Evolutionary conservation across 495 filamentous ascomycete species (phyloP), one percentile per base, ranked within the genome.

Genomic region (Penicillium coprophilum): DNA sequence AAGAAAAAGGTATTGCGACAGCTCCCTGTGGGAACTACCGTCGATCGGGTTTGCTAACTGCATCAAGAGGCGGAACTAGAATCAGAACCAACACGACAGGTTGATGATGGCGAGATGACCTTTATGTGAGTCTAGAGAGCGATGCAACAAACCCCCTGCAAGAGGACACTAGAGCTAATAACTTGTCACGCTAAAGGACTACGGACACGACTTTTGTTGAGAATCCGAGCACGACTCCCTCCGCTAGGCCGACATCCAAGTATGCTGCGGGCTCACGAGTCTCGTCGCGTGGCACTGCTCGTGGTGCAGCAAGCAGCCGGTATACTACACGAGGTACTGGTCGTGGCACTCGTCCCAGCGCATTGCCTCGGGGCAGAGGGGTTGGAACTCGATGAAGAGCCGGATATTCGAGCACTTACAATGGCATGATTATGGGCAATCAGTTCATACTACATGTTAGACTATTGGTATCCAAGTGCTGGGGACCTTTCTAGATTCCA

Each of bases 141-240:
- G n/a, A 24, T 20, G 3, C 3, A 15, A 50, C 9, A 3, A 4
- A 5, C 36, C 15, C 44, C 13, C 10, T 49, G 24, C 6, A 11
- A 9, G 34, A 13, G 28, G 46, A 10, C 2, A 21, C n/a, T 28
- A 41, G 15, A 43, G 4, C 54, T 66, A 43, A 78, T 64, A 1
- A 60, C 48, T 51, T 48, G 20, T 48, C 41, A 10, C 31, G 21
- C 45, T 60, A 7, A 61, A 94, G 91, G 78, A 97, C 93, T 24
- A 96, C 89, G 27, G 94, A 97, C 70, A 96, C 91, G 13, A 91
- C 91, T 12, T 98, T 97, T 64, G 85, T 96, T 23, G 91, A 96
- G 21, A 88, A 96, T 67, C 91, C 89, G 1, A 83, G 80, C 32
- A 73, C 68, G 5, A 31, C 50, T 9, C 47, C 69, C 9, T 85